A percentile compares a stretch with the other conserved stretches of the same genome.
These are phyloP conservation scores for Dacryopinax primogenitus DNA, from an alignment of 768 basidiomycete genomes.

Conservation along the genomic window DNA sequence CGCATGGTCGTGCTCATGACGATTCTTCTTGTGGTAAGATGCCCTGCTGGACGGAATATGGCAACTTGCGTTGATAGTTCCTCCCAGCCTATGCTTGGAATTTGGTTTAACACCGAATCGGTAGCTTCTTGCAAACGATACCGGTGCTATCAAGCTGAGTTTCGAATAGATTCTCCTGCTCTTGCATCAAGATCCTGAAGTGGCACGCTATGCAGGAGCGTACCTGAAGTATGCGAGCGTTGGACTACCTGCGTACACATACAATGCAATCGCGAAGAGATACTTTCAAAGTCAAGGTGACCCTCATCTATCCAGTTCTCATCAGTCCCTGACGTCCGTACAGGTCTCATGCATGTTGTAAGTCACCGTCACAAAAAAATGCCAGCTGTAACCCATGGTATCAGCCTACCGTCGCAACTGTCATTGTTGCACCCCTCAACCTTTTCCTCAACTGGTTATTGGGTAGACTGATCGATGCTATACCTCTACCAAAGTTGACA, in stretches of 20 bases:
- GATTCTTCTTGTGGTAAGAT: constrained; percentile 45
- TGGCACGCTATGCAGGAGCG: constrained; percentile 58
- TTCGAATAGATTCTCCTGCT: constrained; percentile 7
- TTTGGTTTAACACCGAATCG: constrained; percentile 74
- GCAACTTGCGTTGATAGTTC: too few relatives aligned
- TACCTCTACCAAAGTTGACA: constrained; percentile 7
- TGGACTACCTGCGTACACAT: constrained; percentile 64
- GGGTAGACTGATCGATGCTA: constrained; percentile 34
- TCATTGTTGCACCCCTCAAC: constrained; percentile 77
- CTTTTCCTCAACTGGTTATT: constrained; percentile 69
- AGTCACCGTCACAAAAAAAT: not conserved
- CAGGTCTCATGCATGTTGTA: constrained; percentile 20
- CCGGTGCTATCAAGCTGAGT: constrained; percentile 20
- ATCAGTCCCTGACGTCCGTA: not conserved
- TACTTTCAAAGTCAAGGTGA: constrained; percentile 18
- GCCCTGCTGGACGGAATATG: too few relatives aligned
- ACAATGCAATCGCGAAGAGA: constrained; percentile 40
- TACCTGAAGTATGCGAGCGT: constrained; percentile 68
- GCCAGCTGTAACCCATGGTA: not conserved
- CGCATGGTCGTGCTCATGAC: constrained; percentile 66
- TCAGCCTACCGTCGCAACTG: constrained; percentile 56
- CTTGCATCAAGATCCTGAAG: constrained; percentile 69
- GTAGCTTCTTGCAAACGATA: not conserved
- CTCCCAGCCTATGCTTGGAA: constrained; percentile 39
- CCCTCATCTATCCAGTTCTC: not conserved